A percentile compares a stretch with the other conserved stretches of the same genome.
phyloP scores from a whole-genome alignment of 495 filamentous ascomycete species.

The Penicillium mononematosum region DNA sequence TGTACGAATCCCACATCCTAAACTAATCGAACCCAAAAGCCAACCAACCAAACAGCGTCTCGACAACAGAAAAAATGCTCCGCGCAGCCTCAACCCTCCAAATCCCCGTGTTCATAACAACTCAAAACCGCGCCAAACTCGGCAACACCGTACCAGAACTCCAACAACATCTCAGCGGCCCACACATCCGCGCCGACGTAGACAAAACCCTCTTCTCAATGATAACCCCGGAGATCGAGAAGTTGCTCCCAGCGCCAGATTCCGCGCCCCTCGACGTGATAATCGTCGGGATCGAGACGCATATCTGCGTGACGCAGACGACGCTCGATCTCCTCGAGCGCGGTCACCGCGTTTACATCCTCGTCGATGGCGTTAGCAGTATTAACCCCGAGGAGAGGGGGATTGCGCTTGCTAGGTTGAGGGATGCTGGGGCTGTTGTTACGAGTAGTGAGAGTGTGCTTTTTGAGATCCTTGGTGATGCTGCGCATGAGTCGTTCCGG shows the following conservation, averaged over 20 bases:
- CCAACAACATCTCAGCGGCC: conserved; percentile 34
- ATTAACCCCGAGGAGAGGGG: conserved; percentile 78
- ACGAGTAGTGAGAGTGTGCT: conserved; percentile 89
- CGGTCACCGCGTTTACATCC: conserved; percentile 79
- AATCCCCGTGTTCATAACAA: conserved; percentile 80
- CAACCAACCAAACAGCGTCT: conserved; percentile 21
- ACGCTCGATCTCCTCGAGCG: conserved; percentile 71
- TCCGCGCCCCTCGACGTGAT: conserved; percentile 34
- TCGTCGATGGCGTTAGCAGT: conserved; percentile 90
- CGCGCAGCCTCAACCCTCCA: conserved; percentile 56
- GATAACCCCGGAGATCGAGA: conserved; percentile 53
- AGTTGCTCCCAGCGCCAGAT: conserved; percentile 28
- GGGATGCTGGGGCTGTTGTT: conserved; percentile 72
- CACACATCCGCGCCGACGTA: conserved; percentile 50
- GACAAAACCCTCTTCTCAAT: conserved; percentile 95
- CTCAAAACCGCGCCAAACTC: conserved; percentile 72
- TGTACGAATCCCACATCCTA: conserved; percentile 48
- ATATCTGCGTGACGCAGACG: conserved; percentile 95
- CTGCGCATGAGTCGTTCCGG: conserved; percentile 67
- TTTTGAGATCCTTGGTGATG: conserved; percentile 92
- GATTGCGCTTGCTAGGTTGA: conserved; percentile 72
- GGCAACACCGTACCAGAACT: conserved; percentile 77
- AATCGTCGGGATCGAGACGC: conserved; percentile 81
- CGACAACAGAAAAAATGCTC: conserved; percentile 45
- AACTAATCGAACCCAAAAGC: neutral